A percentile compares a stretch with the other conserved stretches of the same genome.
Evolutionary conservation across 345 rosid genomes (phyloP).

Genomic region (Sapria himalayana): DNA sequence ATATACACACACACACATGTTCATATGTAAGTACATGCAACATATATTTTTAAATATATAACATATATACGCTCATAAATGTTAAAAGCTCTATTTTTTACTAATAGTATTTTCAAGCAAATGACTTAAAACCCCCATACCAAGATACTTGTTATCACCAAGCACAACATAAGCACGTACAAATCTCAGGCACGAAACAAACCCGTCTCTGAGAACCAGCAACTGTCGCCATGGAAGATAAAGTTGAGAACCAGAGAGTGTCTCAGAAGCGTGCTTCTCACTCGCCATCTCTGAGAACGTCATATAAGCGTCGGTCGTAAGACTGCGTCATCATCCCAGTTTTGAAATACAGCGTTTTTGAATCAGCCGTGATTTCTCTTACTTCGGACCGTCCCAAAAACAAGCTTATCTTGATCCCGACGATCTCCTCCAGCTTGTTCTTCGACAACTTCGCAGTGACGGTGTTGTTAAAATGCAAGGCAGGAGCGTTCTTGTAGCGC

Average conservation of each 20-base stretch:
- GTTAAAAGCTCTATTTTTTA: too few relatives aligned
- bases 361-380: constrained; percentile 37
- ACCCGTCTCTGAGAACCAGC: too few relatives aligned
- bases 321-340: constrained; percentile 77
- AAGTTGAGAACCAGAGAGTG: constrained; percentile 2
- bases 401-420: constrained; percentile 85
- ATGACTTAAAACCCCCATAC: too few relatives aligned
- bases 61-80: too few relatives aligned
- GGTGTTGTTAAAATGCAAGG: constrained; percentile 40
- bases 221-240: too few relatives aligned
- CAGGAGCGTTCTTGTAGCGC: constrained; percentile 77
- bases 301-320: constrained; percentile 74
- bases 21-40: too few relatives aligned
- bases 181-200: too few relatives aligned
- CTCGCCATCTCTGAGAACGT: constrained; percentile 52
- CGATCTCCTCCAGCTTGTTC: constrained; percentile 66
- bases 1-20: too few relatives aligned
- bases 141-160: too few relatives aligned
- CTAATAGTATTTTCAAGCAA: too few relatives aligned
- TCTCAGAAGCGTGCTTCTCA: not conserved
- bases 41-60: too few relatives aligned
- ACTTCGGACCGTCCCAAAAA: constrained; percentile 84
- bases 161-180: too few relatives aligned
- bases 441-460: constrained; percentile 62
- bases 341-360: constrained; percentile 55